Evolutionary conservation across 768 basidiomycete species (phyloP).

Genomic region (Leccinum obscurum): DNA sequence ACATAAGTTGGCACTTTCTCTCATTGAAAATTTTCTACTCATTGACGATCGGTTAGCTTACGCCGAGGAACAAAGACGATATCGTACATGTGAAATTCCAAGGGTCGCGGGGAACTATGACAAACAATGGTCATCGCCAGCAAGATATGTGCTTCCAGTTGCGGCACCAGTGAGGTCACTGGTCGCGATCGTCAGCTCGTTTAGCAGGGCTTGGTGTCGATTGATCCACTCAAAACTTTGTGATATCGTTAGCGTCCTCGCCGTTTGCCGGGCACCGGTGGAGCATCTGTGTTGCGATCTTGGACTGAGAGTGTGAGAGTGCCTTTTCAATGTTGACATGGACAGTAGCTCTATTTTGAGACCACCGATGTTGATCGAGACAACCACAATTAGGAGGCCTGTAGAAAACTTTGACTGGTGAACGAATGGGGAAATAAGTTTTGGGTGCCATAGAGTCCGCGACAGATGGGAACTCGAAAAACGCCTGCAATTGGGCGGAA

Average conservation of each 20-base stretch:
- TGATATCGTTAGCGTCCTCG: not conserved
- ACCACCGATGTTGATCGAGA: not conserved
- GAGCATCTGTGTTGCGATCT: no score
- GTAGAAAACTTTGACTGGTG: not conserved
- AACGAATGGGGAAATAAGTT: not conserved
- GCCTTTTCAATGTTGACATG: not conserved
- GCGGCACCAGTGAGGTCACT: no score
- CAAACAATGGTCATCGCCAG: not conserved
- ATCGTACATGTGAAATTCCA: no score
- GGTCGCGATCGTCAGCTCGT: not conserved
- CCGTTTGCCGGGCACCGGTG: not conserved
- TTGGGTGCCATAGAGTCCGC: not conserved
- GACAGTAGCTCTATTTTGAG: not conserved
- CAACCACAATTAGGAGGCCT: not conserved
- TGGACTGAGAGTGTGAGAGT: no score
- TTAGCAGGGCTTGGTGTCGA: not conserved
- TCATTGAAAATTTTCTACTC: not conserved
- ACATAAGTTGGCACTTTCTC: not conserved
- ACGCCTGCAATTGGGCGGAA: not conserved
- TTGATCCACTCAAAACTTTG: not conserved
- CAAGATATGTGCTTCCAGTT: not conserved
- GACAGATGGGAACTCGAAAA: not conserved
- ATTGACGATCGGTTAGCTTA: not conserved
- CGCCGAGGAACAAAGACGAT: no score
- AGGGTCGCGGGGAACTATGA: not conserved